Conservation (phyloP, 2,329 filamentous ascomycete species). For the Lasiodiplodia sp. region DNA sequence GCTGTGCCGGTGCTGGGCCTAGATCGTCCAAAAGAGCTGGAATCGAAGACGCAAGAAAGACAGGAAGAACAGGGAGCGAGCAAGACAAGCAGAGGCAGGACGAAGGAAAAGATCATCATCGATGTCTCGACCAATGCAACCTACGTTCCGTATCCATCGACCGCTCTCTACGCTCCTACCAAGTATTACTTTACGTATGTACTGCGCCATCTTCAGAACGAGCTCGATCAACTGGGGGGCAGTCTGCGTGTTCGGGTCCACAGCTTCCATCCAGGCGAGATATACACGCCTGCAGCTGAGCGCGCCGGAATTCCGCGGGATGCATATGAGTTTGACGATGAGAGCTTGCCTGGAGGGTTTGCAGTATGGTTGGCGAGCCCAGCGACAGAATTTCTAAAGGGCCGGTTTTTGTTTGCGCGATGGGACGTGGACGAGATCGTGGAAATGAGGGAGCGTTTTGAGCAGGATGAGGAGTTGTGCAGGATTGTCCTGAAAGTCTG, state of each 20-base stretch:
- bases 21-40: conserved; percentile 12
- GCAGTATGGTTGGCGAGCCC: conserved; percentile 42
- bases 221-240: background rate
- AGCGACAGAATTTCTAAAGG: conserved; percentile 35
- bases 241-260: background rate
- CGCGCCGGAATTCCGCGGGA: background rate
- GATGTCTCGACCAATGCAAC: conserved; percentile 22
- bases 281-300: background rate
- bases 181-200: background rate
- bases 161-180: conserved; percentile 27
- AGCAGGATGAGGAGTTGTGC: conserved; percentile 1
- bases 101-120: conserved; percentile 17
- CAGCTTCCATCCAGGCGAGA: conserved; percentile 5
- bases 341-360: conserved; percentile 33
- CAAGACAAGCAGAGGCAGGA: background rate
- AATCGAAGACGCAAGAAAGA: background rate
- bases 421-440: conserved; percentile 43
- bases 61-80: background rate
- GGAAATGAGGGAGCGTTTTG: conserved; percentile 5
- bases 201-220: conserved; percentile 23
- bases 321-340: background rate
- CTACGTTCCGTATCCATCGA: conserved; percentile 4
- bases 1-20: background rate
- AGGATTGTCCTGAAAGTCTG: background rate
- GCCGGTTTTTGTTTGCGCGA: conserved; percentile 36